These are phyloP conservation scores for Wickerhamomyces mucosus DNA, from an alignment of 805 yeast species.

Conservation along the genomic window DNA sequence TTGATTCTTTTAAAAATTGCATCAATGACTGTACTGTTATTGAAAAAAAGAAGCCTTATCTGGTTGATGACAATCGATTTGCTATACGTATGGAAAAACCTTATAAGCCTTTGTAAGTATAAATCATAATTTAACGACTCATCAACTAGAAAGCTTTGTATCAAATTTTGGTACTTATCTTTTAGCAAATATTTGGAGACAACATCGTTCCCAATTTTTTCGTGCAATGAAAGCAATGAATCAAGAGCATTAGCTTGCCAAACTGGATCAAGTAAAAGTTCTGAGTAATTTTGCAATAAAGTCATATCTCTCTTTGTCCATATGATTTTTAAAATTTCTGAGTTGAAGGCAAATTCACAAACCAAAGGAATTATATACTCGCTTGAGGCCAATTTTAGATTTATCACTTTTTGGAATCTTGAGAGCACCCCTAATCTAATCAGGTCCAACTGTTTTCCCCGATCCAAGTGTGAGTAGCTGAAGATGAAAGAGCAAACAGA, in stretches of 20 bases:
- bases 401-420: conserved; percentile 25
- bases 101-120: conserved; percentile 31
- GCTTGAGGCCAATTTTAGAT: conserved; percentile 31
- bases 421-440: conserved; percentile 33
- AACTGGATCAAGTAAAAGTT: conserved; percentile 34
- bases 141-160: conserved; percentile 30
- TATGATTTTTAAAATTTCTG: conserved; percentile 20
- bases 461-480: conserved; percentile 37
- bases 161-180: conserved; percentile 24
- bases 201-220: conserved; percentile 23
- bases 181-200: conserved; percentile 16
- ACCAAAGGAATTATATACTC: conserved; percentile 39
- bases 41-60: conserved; percentile 13
- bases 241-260: conserved; percentile 47
- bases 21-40: conserved; percentile 6
- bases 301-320: conserved; percentile 14
- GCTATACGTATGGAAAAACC: conserved; percentile 15
- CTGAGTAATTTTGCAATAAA: conserved; percentile 25
- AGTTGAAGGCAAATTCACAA: conserved; percentile 37
- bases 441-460: conserved; percentile 28
- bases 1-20: conserved; percentile 8
- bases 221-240: conserved; percentile 36
- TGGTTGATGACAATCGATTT: conserved; percentile 13
- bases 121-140: conserved; percentile 34
- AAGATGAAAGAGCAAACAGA: conserved; percentile 34